Base-by-base conservation (phyloP, 1,139 yeast genomes). In the Kodamaea derodonti region DNA sequence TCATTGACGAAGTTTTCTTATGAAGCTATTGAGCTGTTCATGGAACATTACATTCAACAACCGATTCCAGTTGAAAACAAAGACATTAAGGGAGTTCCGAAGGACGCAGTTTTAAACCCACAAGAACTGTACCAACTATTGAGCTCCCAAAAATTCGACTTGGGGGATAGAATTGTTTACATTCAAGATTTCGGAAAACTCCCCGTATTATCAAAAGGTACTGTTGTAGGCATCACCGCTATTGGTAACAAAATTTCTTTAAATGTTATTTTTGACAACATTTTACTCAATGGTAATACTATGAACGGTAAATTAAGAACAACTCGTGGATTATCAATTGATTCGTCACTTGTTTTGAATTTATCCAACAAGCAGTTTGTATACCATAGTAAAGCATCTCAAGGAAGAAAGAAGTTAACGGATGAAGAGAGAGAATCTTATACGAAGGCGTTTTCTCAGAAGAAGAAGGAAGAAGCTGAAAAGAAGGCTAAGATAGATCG, bases 151-250 rank as follows among this genome's bases (percentile, higher is more conserved):
- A 65, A 70, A 34, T 94, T 92, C 53, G 75, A 75, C 25, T 69
- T 94, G 25, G 98, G 98, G 48, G 97, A 92, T 52, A 76, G 98
- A 41, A 86, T 94, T 26, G 76, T 85, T 23, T 88, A 86, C 48
- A 85, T 88, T 16, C 83, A 84, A 51, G 87, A 82, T 49, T 80
- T 85, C 25, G 97, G 97, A 38, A 88, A 87, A 52, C 95, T 90
- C 12, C 95, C 97, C 24, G 63, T 81, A 38, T 86, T 84, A 52
- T 75, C 88, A 15, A 83, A 85, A 49, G 99, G 99, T 54, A 88
- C 97, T 1, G 95, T 92, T 36, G 84, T 85, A 35, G 88, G 92
- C 4, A 80, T 85, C 45, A 76, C 77, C 30, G 77, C 87, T 20
- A 59, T 73, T 35, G 86, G 86, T 2, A 66, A 77, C 26, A 69